These are phyloP conservation scores for Manihot esculenta DNA, from an alignment of 441 rosid species.

Conservation along the genomic window DNA sequence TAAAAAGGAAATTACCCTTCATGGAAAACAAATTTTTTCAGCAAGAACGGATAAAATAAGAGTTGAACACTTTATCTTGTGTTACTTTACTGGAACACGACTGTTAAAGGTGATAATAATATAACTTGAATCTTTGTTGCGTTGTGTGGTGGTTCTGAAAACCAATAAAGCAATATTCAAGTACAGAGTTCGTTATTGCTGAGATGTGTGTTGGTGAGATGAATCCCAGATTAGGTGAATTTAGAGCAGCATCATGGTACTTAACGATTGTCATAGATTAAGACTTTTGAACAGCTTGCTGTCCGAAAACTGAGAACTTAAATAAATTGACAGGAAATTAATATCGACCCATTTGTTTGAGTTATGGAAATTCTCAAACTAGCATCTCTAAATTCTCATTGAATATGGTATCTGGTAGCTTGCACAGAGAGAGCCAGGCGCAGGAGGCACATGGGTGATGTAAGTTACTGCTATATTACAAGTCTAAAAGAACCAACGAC, in stretches of 20 bases:
- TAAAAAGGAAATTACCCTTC: no score
- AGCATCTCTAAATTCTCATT: background rate
- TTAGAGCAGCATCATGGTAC: background rate
- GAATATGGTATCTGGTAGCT: conserved; percentile 16
- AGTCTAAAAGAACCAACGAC: background rate
- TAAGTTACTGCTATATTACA: background rate
- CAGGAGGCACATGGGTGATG: conserved; percentile 26
- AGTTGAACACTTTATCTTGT: no score
- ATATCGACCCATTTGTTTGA: background rate
- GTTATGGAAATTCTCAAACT: background rate
- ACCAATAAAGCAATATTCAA: no score
- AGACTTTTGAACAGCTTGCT: background rate
- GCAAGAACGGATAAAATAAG: no score
- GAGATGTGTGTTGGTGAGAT: background rate
- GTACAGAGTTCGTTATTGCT: background rate
- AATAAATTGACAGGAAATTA: background rate
- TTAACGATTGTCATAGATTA: background rate
- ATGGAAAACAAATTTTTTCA: no score
- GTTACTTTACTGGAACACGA: no score
- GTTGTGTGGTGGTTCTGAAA: no score
- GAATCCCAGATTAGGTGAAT: background rate
- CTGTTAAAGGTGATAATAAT: no score
- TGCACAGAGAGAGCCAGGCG: background rate
- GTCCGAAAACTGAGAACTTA: no score
- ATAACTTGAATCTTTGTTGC: no score